Conservation (phyloP, 1,139 yeast genomes). For the Candida anutae region DNA sequence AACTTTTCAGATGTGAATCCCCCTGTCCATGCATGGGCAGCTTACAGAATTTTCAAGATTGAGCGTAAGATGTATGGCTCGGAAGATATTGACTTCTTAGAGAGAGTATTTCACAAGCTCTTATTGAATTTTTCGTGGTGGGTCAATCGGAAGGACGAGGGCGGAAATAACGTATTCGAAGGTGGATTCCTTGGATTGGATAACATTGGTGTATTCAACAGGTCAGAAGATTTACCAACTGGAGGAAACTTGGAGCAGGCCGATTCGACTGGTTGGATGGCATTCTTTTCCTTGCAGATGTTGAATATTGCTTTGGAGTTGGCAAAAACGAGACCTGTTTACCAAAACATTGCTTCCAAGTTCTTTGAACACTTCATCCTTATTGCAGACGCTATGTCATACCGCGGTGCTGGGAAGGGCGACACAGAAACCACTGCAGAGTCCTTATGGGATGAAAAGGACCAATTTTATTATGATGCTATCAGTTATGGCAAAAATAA, state of each 20-base stretch:
- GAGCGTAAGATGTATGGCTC: slow-evolving; percentile 82
- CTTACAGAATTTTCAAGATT: slow-evolving; percentile 81
- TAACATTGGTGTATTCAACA: slow-evolving; percentile 87
- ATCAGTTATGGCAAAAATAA: slow-evolving; percentile 75
- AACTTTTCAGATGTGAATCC: slow-evolving; percentile 94
- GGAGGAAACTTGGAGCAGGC: slow-evolving; percentile 93
- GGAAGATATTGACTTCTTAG: slow-evolving; percentile 80
- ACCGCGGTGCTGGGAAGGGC: slow-evolving; percentile 42
- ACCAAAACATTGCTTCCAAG: slow-evolving; percentile 92
- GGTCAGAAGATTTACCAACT: slow-evolving; percentile 92
- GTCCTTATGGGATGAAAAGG: slow-evolving; percentile 87
- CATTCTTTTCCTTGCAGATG: slow-evolving; percentile 87
- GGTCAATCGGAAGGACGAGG: slow-evolving; percentile 89
- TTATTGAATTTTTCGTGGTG: slow-evolving; percentile 94
- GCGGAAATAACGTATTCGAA: slow-evolving; percentile 87
- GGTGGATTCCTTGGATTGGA: slow-evolving; percentile 95
- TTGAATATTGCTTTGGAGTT: slow-evolving; percentile 87
- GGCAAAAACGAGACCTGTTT: slow-evolving; percentile 78
- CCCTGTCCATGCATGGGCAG: slow-evolving; percentile 97
- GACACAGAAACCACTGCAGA: slow-evolving; percentile 42
- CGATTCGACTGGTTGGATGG: slow-evolving; percentile 99
- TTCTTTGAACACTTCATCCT: slow-evolving; percentile 90
- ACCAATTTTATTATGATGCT: slow-evolving; percentile 87
- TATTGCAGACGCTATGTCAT: slow-evolving; percentile 94
- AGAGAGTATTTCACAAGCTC: slow-evolving; percentile 85